Evolutionary conservation across 2,329 filamentous ascomycete species (phyloP).

Genomic region (Didymella keratinophila): DNA sequence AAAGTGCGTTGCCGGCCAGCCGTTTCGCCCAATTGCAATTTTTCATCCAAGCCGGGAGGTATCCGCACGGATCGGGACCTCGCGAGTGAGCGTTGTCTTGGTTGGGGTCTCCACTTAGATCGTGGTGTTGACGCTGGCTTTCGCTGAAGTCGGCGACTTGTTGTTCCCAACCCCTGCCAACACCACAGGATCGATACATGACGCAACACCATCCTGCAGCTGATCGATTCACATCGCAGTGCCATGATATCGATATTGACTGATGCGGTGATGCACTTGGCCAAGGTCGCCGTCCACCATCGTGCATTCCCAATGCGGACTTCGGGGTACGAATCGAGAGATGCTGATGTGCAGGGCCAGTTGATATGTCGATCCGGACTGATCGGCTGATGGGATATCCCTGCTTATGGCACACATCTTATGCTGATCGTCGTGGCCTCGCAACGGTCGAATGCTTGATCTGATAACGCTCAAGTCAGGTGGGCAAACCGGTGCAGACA

Average conservation of each 20-base stretch:
- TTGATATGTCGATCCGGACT: conserved; percentile 3
- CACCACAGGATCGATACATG: conserved; percentile 9
- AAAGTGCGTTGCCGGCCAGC: background rate
- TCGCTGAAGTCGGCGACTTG: conserved; percentile 13
- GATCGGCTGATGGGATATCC: conserved; percentile 14
- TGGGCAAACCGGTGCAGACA: background rate
- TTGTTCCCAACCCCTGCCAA: conserved; percentile 2
- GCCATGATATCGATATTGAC: background rate
- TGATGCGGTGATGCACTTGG: background rate
- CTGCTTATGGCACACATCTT: background rate
- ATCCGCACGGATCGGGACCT: conserved; percentile 14
- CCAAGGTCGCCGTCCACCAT: conserved; percentile 2
- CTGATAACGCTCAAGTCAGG: conserved; percentile 1
- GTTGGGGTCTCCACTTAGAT: conserved; percentile 13
- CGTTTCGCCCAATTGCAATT: background rate
- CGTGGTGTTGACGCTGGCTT: conserved; percentile 10
- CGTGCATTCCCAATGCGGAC: background rate
- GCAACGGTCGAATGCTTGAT: conserved; percentile 13
- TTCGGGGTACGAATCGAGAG: conserved; percentile 1
- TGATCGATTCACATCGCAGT: conserved; percentile 9
- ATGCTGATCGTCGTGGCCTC: conserved; percentile 5
- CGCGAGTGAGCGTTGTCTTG: conserved; percentile 6
- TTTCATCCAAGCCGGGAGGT: background rate
- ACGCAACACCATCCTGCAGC: conserved; percentile 5
- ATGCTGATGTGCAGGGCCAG: conserved; percentile 20